Evolutionary conservation across 371 early-diverging fungal genomes (phyloP).

Genomic region (Mortierella sp.): DNA sequence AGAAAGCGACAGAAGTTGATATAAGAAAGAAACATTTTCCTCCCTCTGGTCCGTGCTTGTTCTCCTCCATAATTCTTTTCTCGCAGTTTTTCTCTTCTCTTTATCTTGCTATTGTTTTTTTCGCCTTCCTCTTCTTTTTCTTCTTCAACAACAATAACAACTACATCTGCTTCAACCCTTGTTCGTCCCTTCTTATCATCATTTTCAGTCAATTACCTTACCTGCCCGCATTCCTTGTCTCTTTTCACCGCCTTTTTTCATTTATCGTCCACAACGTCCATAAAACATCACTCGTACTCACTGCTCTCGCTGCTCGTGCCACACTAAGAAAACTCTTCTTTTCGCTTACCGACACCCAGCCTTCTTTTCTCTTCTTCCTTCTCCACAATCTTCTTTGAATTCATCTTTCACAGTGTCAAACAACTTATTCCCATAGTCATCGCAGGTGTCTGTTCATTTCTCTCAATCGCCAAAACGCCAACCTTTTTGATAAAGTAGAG

Average conservation of each 20-base stretch:
- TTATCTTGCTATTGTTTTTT: background rate
- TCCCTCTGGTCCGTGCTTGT: background rate
- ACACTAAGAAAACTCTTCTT: background rate
- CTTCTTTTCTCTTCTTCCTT: background rate
- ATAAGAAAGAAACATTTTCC: background rate
- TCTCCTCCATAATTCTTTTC: background rate
- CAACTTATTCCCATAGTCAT: background rate
- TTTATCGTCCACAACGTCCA: background rate
- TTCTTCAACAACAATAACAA: background rate
- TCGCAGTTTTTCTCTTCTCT: background rate
- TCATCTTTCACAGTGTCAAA: background rate
- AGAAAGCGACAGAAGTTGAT: background rate
- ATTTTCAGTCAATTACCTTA: background rate
- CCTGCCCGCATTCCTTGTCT: background rate
- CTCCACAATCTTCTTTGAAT: background rate
- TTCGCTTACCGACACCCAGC: background rate
- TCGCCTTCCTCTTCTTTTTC: background rate
- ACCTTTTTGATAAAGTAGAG: background rate
- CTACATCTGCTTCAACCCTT: background rate
- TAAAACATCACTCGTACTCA: background rate
- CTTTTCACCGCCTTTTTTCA: background rate
- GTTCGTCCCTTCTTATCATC: background rate
- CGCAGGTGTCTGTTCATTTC: background rate
- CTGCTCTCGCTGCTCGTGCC: background rate
- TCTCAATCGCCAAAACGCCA: constrained; percentile 9